phyloP scores from a whole-genome alignment of 352 stramenopile species.

The Blastocystis sp. region DNA sequence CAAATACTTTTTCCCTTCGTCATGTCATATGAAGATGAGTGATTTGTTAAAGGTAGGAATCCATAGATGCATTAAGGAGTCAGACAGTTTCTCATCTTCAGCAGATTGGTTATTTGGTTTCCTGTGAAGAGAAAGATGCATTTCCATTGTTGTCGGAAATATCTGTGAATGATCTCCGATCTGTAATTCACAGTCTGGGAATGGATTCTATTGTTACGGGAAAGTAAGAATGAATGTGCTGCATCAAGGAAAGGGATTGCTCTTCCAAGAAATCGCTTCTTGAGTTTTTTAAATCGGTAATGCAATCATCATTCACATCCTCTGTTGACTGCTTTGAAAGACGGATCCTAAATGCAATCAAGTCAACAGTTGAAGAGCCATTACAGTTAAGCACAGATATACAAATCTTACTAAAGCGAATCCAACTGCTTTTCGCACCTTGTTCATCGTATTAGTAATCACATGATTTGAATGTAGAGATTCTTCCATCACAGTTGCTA shows the following conservation, averaged over 20 bases:
- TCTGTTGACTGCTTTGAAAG: neutral
- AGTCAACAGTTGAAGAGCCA: neutral
- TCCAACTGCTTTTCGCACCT: conserved; percentile 3
- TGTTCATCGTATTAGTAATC: neutral
- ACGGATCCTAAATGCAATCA: neutral
- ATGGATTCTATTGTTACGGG: conserved; percentile 12
- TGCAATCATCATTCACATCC: neutral
- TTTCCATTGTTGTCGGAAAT: neutral
- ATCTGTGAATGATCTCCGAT: neutral
- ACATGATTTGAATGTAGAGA: neutral
- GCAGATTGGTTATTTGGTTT: neutral
- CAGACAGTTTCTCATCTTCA: neutral
- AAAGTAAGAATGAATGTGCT: neutral
- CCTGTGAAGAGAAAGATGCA: neutral
- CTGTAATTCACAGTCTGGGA: neutral
- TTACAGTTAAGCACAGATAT: neutral
- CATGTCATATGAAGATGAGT: neutral
- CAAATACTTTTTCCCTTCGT: neutral
- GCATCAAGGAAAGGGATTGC: neutral
- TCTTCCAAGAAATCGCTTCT: neutral
- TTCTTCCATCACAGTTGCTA: neutral
- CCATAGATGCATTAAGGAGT: neutral
- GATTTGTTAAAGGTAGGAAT: neutral
- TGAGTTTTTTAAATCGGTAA: neutral
- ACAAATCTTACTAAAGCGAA: neutral